A percentile compares a stretch with the other conserved stretches of the same genome.
Conservation (phyloP, 2,329 filamentous ascomycete genomes). For the Penicillium concentricum region DNA sequence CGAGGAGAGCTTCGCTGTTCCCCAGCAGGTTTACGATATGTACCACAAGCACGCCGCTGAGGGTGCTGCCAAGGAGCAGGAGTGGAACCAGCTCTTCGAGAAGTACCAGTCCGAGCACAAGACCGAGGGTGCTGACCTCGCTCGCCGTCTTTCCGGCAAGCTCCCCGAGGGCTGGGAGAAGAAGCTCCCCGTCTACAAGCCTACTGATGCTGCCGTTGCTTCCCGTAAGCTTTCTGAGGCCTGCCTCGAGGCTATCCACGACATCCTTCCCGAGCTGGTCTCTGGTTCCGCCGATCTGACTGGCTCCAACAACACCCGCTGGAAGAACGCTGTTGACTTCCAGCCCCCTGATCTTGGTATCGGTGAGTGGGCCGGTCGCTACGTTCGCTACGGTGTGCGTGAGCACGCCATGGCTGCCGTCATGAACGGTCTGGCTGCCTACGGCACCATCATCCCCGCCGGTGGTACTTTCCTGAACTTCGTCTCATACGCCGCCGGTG, state of each 20-base stretch:
- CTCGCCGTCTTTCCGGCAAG: slow-evolving; percentile 74
- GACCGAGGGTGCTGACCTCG: slow-evolving; percentile 75
- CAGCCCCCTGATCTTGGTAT: slow-evolving; percentile 83
- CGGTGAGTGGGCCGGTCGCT: slow-evolving; percentile 86
- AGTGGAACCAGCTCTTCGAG: slow-evolving; percentile 92
- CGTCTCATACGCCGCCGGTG: slow-evolving; percentile 93
- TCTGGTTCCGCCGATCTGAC: slow-evolving; percentile 98
- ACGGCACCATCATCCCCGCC: slow-evolving; percentile 92
- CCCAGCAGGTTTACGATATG: slow-evolving; percentile 88
- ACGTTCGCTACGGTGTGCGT: slow-evolving; percentile 59
- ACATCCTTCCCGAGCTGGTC: slow-evolving; percentile 80
- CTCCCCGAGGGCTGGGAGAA: slow-evolving; percentile 98
- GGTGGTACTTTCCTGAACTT: slow-evolving; percentile 99
- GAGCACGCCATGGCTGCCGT: slow-evolving; percentile 54
- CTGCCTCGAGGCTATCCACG: slow-evolving; percentile 84
- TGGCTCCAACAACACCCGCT: slow-evolving; percentile 96
- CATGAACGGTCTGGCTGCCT: slow-evolving; percentile 79
- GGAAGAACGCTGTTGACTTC: slow-evolving; percentile 97
- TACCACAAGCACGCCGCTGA: slow-evolving; percentile 82
- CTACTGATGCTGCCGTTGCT: slow-evolving; percentile 78
- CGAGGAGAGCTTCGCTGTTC: slow-evolving; percentile 86
- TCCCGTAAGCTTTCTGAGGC: slow-evolving; percentile 96
- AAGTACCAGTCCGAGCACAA: slow-evolving; percentile 80
- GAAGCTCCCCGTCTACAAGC: slow-evolving; percentile 84
- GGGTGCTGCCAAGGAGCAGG: slow-evolving; percentile 84